Evolutionary conservation across 2,329 filamentous ascomycete genomes (phyloP), one percentile per base, ranked within the genome.

Genomic region (Geosmithia flava): DNA sequence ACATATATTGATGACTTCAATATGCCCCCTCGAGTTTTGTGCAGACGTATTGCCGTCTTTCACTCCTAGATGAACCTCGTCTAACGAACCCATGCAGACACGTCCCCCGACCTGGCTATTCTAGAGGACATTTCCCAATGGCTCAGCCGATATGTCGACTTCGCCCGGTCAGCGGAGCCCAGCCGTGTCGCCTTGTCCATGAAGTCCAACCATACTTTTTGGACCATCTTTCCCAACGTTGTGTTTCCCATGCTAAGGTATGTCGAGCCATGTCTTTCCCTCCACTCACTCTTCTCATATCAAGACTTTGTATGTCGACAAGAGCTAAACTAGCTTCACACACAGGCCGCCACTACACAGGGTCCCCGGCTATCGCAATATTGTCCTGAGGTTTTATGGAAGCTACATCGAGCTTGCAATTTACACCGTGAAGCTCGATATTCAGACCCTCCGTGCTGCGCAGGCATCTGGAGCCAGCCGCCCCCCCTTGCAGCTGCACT

Each of bases 391-490:
- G 1, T 63, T 75, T 42, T 72, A 68, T 52, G 51, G 53, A 10
- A 56, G 57, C 2, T 74, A 72, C 52, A 68, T 74, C n/a, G 67
- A 61, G 49, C 58, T 83, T 43, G 64, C 76, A 1, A 74, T 71
- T 13, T 69, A 68, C 51, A 74, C 81, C 50, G 61, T 80, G 47
- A 57, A 63, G 15, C 60, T 78, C 51, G 79, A 83, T 55, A 54
- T 63, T 37, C 44, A 45, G 29, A 45, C 3, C 19, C 23, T 45
- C 13, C 44, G 27, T 3, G 27, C 29, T 11, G 44, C 44, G 10
- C 19, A 45, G 16, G 23, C 44, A n/a, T 30, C 44, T 7, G 8
- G n/a, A 2, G 44, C 27, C n/a, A 23, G 6, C 16, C 27, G 44
- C 40, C n/a, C 41, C 16, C 49, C 58, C 33, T 7, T 37, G n/a